Evolutionary conservation across 371 early-diverging fungal genomes (phyloP), one percentile per base, ranked within the genome.

Genomic region (Encephalitozoon intestinalis): DNA sequence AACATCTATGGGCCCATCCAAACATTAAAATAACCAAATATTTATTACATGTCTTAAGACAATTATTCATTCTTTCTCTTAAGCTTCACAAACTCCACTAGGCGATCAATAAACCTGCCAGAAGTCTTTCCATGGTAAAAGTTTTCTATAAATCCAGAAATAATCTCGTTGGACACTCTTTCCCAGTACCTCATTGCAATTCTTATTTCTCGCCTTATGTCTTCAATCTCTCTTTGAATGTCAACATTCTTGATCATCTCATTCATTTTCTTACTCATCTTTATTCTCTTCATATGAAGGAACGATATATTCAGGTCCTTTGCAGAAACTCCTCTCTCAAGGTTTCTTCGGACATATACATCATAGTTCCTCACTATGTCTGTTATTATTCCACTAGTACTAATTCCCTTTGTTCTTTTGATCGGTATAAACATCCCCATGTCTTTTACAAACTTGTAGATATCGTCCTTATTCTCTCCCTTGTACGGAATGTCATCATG

Each of bases 401-500:
- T 92, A 0, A 96, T 89, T 21, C 94, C 94, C 23, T 90, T 90
- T 31, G 95, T 94, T 75, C 96, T 89, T 79, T 89, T 86, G 5
- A 92, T 93, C 6, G 94, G 91, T 54, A 92, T 83, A 84, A 96
- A 96, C 51, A 86, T 87, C 5, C 92, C 92, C 76, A 88, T 89
- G 7, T 86, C 86, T 83, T 96, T 96, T 49, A 94, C 90, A 84
- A 90, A 90, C 3, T 90, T 89, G 81, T 96, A 96, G n/a, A 94
- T 91, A 84, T 96, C 96, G 51, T 89, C 89, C 23, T 6, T n/a
- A 6, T 51, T 75, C 21, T 82, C 88, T 25, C 89, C 88, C 63
- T 86, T 86, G 77, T 96, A 96, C 1, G 94, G 94, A 11, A 92
- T 89, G 71, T 92, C 94, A 84, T 96, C 96, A 82, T 96, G 96